Evolutionary conservation across 2,329 filamentous ascomycete genomes (phyloP), one percentile per base, ranked within the genome.

Genomic region (Trichoderma koningii): DNA sequence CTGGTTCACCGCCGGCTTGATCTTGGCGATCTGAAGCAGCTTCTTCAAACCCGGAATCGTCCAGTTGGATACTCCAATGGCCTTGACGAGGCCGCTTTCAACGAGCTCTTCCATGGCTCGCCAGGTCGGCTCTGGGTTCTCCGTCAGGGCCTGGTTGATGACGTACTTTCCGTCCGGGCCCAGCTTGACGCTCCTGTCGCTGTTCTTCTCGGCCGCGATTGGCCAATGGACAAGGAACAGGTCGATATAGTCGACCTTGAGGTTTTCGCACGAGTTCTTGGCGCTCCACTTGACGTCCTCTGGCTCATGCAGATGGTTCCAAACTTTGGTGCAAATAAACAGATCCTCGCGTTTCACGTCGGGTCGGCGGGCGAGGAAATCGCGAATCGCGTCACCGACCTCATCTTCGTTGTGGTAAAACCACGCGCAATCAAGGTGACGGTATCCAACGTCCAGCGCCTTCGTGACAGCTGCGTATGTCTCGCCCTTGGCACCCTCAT

Each of bases 61-160:
- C 76, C 96, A 95, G 83, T 96, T 96, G 77, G 90, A 92, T 65
- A 95, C 89, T 71, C 91, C 91, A 74, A 95, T 93, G 79, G 91
- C 92, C 77, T 83, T 84, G 59, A 91, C 90, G 76, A 91, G 91
- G 75, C 88, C 88, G 51, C 85, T 87, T 12, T 77, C 85, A 26
- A 86, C 79, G 53, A 92, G 81, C 81, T 89, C 89, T 78, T 90
- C 86, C 82, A 91, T 81, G 90, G 92, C 87, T 67, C 82, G 80
- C 86, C 85, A 96, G 28, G 92, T 95, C 78, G 95, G 87, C 26
- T 62, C 59, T 34, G 59, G 59, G n/a, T 62, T 84, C 19, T 62
- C 48, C 5, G 59, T 62, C 59, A 62, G 19, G 5, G 23, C 19
- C 7, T 62, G 9, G 23, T 53, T 62, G 23, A 62, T 62, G 48